Conservation (phyloP, 2,329 filamentous ascomycete species). For the Didymella arachidicola region DNA sequence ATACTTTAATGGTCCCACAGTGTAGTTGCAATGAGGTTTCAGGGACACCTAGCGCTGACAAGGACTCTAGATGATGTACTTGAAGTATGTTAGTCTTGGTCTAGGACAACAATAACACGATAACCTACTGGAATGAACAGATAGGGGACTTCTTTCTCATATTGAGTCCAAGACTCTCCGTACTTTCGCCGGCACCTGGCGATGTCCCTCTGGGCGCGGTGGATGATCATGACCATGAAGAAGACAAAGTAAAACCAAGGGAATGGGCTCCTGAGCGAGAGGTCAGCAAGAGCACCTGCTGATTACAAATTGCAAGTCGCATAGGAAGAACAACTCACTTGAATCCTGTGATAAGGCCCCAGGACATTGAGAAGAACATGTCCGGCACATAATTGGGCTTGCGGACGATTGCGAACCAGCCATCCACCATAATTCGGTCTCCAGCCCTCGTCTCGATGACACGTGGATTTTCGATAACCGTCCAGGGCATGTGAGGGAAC, state of each 20-base stretch:
- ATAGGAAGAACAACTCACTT: conserved; percentile 53
- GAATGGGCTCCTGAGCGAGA: conserved; percentile 61
- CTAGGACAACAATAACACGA: background rate
- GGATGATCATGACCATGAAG: conserved; percentile 79
- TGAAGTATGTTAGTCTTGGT: background rate
- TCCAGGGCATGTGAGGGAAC: conserved; percentile 88
- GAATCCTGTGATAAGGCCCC: conserved; percentile 81
- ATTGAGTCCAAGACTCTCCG: conserved; percentile 80
- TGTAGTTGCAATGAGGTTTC: background rate
- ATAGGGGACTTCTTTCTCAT: conserved; percentile 79
- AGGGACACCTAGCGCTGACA: background rate
- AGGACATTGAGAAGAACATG: conserved; percentile 76
- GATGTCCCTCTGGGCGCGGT: conserved; percentile 78
- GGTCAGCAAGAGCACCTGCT: background rate
- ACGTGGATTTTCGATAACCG: conserved; percentile 79
- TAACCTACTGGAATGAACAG: conserved; percentile 73
- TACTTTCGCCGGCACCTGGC: conserved; percentile 78
- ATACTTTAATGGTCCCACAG: background rate
- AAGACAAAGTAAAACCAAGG: conserved; percentile 89
- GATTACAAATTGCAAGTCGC: too few relatives aligned
- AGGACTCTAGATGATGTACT: conserved; percentile 10
- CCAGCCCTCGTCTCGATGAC: conserved; percentile 75
- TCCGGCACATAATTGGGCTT: conserved; percentile 85
- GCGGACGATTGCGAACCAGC: conserved; percentile 76
- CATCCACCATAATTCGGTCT: conserved; percentile 79